A percentile compares a stretch with the other conserved stretches of the same genome.
Evolutionary conservation across 1,284 basidiomycete species (phyloP).

Genomic region (Puccinia sorghi): DNA sequence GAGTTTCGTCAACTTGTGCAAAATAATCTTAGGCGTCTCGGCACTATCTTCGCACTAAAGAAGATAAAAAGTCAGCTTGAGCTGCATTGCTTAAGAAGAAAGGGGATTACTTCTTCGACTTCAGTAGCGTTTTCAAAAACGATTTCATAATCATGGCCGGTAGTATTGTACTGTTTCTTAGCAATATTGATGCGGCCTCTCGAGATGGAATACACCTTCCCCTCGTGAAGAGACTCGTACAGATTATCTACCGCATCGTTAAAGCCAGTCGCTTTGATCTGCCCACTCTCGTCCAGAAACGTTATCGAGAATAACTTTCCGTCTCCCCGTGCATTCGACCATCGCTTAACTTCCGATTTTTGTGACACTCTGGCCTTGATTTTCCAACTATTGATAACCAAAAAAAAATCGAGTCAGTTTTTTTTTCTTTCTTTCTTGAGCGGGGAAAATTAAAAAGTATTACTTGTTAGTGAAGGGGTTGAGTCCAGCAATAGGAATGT

Average conservation of each 20-base stretch:
- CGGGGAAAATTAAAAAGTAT: slow-evolving; percentile 45
- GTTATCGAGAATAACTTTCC: slow-evolving; percentile 93
- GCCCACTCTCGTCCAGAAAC: slow-evolving; percentile 91
- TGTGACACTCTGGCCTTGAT: slow-evolving; percentile 92
- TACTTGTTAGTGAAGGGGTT: slow-evolving; percentile 95
- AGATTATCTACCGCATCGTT: slow-evolving; percentile 82
- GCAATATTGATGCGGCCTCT: slow-evolving; percentile 89
- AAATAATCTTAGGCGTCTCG: slow-evolving; percentile 76
- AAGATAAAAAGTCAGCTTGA: neutral
- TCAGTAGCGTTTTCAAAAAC: slow-evolving; percentile 79
- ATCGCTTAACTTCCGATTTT: slow-evolving; percentile 85
- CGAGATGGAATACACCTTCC: slow-evolving; percentile 88
- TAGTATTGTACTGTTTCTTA: slow-evolving; percentile 93
- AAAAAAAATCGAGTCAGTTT: slow-evolving; percentile 7
- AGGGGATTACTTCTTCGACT: slow-evolving; percentile 65
- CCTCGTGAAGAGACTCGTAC: slow-evolving; percentile 81
- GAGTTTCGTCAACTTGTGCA: slow-evolving; percentile 73
- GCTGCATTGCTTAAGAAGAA: neutral
- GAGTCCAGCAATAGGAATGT: slow-evolving; percentile 88
- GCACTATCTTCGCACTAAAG: slow-evolving; percentile 69
- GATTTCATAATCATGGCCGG: slow-evolving; percentile 93
- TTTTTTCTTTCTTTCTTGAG: neutral
- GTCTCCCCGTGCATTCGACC: slow-evolving; percentile 87
- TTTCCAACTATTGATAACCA: slow-evolving; percentile 70
- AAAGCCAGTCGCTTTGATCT: slow-evolving; percentile 89